phyloP scores from a whole-genome alignment of 2,329 filamentous ascomycete species.

The Coniosporium uncinatum region DNA sequence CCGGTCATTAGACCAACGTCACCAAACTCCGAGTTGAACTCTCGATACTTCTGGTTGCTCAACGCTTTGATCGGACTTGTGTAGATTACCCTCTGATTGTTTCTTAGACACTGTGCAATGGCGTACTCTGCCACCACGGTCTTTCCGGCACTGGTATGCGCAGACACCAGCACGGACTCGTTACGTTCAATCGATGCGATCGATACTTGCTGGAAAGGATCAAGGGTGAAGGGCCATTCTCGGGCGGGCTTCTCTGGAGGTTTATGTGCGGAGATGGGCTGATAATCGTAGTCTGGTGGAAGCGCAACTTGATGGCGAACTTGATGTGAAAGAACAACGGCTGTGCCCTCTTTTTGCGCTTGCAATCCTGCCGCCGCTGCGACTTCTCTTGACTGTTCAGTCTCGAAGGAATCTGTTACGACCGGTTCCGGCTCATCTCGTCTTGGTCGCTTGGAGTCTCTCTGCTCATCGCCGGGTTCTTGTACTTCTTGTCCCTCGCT shows the following conservation, averaged over 20 bases:
- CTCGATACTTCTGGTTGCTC: constrained; percentile 98
- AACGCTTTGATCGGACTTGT: constrained; percentile 98
- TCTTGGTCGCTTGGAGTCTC: constrained; percentile 56
- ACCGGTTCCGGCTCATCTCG: constrained; percentile 69
- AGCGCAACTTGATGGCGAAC: constrained; percentile 97
- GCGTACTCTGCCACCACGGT: constrained; percentile 98
- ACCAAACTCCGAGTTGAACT: constrained; percentile 93
- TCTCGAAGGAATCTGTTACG: constrained; percentile 91
- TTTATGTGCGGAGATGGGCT: constrained; percentile 93
- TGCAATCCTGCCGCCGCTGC: constrained; percentile 69
- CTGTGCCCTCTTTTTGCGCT: constrained; percentile 55
- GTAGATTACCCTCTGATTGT: constrained; percentile 98
- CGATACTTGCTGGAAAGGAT: constrained; percentile 95
- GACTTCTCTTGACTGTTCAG: constrained; percentile 88
- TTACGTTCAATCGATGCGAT: constrained; percentile 94
- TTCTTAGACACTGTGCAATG: constrained; percentile 93
- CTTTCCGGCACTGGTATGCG: constrained; percentile 96
- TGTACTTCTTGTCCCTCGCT: constrained; percentile 23
- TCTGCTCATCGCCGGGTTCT: constrained; percentile 31
- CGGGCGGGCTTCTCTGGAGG: constrained; percentile 82
- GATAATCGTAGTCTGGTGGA: constrained; percentile 89
- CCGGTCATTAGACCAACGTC: constrained; percentile 98
- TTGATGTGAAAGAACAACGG: constrained; percentile 88
- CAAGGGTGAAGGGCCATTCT: constrained; percentile 83
- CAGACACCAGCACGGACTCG: constrained; percentile 94